These are phyloP conservation scores for Beauveria bassiana DNA, from an alignment of 2,329 filamentous ascomycete genomes.

Conservation along the genomic window DNA sequence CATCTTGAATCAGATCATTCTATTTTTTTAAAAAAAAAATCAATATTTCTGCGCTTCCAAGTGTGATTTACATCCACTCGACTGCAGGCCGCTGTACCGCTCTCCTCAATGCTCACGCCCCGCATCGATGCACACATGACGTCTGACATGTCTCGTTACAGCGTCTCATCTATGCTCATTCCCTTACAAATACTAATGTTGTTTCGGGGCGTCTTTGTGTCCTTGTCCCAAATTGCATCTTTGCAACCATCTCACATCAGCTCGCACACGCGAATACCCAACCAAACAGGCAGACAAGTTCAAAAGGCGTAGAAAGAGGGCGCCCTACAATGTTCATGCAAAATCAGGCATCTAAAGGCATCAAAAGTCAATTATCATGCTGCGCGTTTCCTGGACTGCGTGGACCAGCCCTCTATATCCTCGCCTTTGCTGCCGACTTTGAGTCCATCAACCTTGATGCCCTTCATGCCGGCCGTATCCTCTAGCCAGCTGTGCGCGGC, in stretches of 20 bases:
- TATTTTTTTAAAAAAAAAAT: no score
- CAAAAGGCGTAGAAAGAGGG: background rate
- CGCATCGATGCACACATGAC: background rate
- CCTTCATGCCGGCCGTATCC: constrained; percentile 83
- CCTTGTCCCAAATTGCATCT: background rate
- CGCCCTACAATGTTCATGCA: background rate
- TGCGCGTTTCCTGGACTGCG: constrained; percentile 77
- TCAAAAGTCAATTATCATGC: constrained; percentile 9
- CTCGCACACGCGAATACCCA: background rate
- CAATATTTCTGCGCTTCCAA: no score
- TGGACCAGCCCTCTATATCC: constrained; percentile 89
- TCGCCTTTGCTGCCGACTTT: constrained; percentile 77
- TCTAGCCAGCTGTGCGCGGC: constrained; percentile 74
- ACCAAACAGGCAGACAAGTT: background rate
- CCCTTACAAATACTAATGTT: background rate
- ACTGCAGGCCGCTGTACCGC: no score
- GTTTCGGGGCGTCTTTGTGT: no score
- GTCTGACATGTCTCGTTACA: background rate
- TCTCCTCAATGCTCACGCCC: background rate
- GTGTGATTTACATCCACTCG: no score
- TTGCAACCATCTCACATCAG: background rate
- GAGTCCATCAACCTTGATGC: constrained; percentile 62
- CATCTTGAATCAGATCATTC: no score
- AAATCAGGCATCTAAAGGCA: background rate
- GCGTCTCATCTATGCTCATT: constrained; percentile 5